phyloP scores from a whole-genome alignment of 495 filamentous ascomycete genomes.

The Xylaria longipes region DNA sequence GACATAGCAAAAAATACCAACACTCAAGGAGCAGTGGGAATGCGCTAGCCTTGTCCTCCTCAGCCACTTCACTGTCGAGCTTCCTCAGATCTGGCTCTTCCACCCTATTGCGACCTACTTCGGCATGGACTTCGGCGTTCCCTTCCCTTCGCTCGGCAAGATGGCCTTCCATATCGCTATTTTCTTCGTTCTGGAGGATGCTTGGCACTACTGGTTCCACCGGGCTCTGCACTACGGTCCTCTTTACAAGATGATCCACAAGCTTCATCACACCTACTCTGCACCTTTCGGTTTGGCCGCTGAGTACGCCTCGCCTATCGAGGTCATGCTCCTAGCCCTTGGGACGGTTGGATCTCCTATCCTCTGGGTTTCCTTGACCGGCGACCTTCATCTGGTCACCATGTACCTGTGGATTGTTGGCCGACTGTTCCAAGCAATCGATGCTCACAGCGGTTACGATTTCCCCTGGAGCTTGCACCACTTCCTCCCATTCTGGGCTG shows the following conservation, averaged over 20 bases:
- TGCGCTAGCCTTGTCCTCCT: slow-evolving; percentile 91
- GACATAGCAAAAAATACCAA: slow-evolving; percentile 83
- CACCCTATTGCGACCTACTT: slow-evolving; percentile 96
- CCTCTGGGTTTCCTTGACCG: slow-evolving; percentile 81
- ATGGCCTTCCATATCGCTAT: slow-evolving; percentile 92
- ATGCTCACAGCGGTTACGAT: slow-evolving; percentile 96
- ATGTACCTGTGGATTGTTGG: slow-evolving; percentile 98
- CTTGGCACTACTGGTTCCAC: slow-evolving; percentile 99
- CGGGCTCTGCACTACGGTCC: slow-evolving; percentile 94
- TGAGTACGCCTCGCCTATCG: slow-evolving; percentile 97
- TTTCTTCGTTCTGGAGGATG: slow-evolving; percentile 95
- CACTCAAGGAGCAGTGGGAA: slow-evolving; percentile 87
- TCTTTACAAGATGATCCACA: slow-evolving; percentile 94
- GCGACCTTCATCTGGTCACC: slow-evolving; percentile 89
- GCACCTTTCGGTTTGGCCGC: slow-evolving; percentile 96
- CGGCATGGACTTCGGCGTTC: slow-evolving; percentile 85
- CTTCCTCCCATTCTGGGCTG: slow-evolving; percentile 97
- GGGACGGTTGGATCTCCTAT: slow-evolving; percentile 86
- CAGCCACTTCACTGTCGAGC: slow-evolving; percentile 93
- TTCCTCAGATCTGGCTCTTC: slow-evolving; percentile 99
- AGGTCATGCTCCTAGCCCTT: slow-evolving; percentile 96
- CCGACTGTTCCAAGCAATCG: slow-evolving; percentile 96
- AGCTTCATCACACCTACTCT: slow-evolving; percentile 98
- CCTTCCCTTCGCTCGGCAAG: slow-evolving; percentile 82
- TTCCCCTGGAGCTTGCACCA: slow-evolving; percentile 97